phyloP scores from a whole-genome alignment of 805 yeast species.

The Pichia membranifaciens region DNA sequence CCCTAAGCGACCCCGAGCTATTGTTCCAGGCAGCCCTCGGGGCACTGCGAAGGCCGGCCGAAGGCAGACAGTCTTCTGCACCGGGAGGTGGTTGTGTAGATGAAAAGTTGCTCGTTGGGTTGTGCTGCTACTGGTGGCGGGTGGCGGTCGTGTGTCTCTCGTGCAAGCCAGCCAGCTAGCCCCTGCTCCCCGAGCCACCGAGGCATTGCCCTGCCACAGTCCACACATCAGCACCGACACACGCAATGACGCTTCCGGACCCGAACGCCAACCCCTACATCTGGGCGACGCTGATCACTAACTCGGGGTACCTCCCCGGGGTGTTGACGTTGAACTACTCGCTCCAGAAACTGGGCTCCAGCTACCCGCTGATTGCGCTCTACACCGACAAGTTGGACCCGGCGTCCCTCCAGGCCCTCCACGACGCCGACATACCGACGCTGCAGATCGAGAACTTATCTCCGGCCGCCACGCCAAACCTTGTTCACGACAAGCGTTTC shows the following conservation, averaged over 20 bases:
- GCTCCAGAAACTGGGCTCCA: constrained; percentile 36
- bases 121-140: too few relatives aligned
- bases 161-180: too few relatives aligned
- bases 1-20: too few relatives aligned
- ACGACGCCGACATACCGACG: constrained; percentile 36
- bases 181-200: too few relatives aligned
- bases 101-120: too few relatives aligned
- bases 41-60: too few relatives aligned
- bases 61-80: too few relatives aligned
- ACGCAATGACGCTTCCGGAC: background rate
- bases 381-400: constrained; percentile 42
- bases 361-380: constrained; percentile 47
- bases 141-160: too few relatives aligned
- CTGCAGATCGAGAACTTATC: constrained; percentile 37
- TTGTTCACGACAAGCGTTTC: constrained; percentile 46
- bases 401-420: constrained; percentile 38
- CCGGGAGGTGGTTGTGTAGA: too few relatives aligned
- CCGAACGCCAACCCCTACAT: constrained; percentile 24
- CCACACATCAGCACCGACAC: too few relatives aligned
- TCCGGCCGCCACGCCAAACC: constrained; percentile 37
- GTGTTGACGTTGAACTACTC: constrained; percentile 46
- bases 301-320: constrained; percentile 45
- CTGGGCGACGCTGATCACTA: constrained; percentile 56
- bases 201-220: too few relatives aligned
- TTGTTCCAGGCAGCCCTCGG: too few relatives aligned